Base-by-base conservation (phyloP, 2,329 filamentous ascomycete genomes). In the Claviceps sp. region DNA sequence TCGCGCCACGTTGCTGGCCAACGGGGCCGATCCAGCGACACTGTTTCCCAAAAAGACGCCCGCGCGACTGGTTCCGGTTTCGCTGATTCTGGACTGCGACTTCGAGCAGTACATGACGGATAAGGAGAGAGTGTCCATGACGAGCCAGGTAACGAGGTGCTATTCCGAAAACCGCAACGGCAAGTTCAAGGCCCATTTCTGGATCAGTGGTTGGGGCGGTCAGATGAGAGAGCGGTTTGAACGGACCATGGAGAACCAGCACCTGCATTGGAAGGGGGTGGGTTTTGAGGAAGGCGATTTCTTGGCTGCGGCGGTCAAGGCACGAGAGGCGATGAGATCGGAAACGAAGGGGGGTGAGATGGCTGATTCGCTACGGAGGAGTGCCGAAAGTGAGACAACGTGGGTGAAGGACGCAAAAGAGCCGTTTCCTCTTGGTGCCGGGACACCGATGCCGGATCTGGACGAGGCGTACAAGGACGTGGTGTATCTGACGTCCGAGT, bases 51-150 rank as follows among this genome's bases (percentile, higher is more conserved):
- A 63, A 63, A 70, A 65, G 56, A 64, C 63, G 47, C 61, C 60
- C 43, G 61, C 68, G 44, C 70, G 74, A 48, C 78, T 81, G 52
- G 76, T 94, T 0, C 89, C 90, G 1, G 71, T 97, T 22, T 80
- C 87, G 0, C 72, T 98, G 58, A 75, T 98, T 54, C 72, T 98
- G 56, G 93, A 98, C 70, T 97, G 91, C 69, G 82, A 87, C 58
- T 98, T 94, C 65, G 90, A 98, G 65, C 74, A 86, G 43, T 78
- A 90, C 62, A 98, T 98, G 93, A 76, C 76, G 49, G 86, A 91
- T 40, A 85, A 86, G 59, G 93, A 98, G 69, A 74, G 87, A 34
- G 82, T 90, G 52, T 95, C 89, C 4, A 76, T 98, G 13, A 80
- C 81, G 1, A 80, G 82, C 53, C 93, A 98, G 67, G 75, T 98